These are phyloP conservation scores for Saccharomyces eubayanus DNA, from an alignment of 805 yeast genomes.

Conservation along the genomic window DNA sequence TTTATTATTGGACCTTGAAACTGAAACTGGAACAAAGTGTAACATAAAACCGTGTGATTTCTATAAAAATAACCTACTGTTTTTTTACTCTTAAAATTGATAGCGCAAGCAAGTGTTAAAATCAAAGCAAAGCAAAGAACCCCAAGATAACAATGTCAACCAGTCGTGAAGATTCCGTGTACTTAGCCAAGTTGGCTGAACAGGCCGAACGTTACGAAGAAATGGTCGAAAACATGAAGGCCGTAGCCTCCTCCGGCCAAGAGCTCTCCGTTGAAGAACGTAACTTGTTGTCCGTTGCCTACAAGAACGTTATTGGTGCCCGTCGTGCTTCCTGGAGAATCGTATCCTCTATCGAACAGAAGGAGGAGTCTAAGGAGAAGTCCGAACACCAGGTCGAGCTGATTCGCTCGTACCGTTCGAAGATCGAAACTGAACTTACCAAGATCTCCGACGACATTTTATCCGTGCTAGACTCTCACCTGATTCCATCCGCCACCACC, in stretches of 20 bases:
- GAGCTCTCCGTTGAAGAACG: constrained; percentile 97
- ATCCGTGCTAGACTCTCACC: constrained; percentile 76
- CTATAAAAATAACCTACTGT: not conserved
- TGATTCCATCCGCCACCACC: constrained; percentile 88
- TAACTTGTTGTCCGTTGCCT: constrained; percentile 92
- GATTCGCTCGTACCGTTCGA: constrained; percentile 89
- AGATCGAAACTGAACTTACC: constrained; percentile 86
- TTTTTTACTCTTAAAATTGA: not conserved
- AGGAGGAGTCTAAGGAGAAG: constrained; percentile 93
- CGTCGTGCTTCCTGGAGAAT: constrained; percentile 99
- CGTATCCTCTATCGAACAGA: constrained; percentile 95
- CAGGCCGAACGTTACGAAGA: constrained; percentile 99
- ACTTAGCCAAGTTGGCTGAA: constrained; percentile 96
- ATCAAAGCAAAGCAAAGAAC: not conserved
- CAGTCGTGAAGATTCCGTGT: constrained; percentile 96
- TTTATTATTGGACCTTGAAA: not conserved
- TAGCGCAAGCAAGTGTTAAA: not conserved
- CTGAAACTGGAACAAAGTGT: not conserved
- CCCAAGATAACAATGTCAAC: constrained; percentile 43
- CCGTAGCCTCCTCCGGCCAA: constrained; percentile 91
- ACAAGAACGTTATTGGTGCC: constrained; percentile 97
- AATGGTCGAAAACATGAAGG: constrained; percentile 97
- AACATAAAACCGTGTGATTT: not conserved
- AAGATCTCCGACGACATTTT: constrained; percentile 92
- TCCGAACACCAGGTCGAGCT: constrained; percentile 73